Percentiles rank a stretch among this genome's conserved stretches.
Evolutionary conservation across 768 basidiomycete genomes (phyloP).

Genomic region (Russula virescens): DNA sequence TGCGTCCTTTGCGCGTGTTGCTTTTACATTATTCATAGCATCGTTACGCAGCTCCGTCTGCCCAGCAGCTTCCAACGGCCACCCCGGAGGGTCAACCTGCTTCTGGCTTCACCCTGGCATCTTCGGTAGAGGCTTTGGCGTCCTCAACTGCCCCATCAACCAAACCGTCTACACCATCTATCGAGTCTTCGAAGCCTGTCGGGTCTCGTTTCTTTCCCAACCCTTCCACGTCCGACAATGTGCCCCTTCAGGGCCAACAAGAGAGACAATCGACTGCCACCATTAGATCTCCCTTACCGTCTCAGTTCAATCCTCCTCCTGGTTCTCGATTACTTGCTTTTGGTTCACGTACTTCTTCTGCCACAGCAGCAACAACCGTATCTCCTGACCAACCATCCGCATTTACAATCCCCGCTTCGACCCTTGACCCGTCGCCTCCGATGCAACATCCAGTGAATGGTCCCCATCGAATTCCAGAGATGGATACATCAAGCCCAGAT

Average conservation of each 20-base stretch:
- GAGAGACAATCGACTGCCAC: conserved; percentile 13
- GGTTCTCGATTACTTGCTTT: conserved; percentile 43
- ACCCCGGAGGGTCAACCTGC: conserved; percentile 2
- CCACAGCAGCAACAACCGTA: conserved; percentile 11
- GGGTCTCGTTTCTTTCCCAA: conserved; percentile 37
- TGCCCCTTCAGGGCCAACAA: conserved; percentile 13
- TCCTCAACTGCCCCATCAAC: conserved; percentile 13
- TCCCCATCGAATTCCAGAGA: conserved; percentile 3
- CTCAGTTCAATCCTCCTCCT: conserved; percentile 37
- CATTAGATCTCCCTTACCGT: conserved; percentile 26
- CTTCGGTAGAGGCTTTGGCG: conserved; percentile 3
- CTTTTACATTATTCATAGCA: not conserved
- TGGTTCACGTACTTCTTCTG: conserved; percentile 30
- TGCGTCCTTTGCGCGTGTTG: conserved; percentile 5
- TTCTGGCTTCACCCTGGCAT: conserved; percentile 2
- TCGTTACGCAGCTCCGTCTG: not conserved
- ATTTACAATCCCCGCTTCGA: conserved; percentile 21
- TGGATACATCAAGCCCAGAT: conserved; percentile 1
- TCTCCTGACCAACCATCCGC: conserved; percentile 21
- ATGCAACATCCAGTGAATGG: conserved; percentile 15
- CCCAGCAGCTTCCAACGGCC: conserved; percentile 5
- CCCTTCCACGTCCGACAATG: conserved; percentile 22
- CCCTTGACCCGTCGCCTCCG: conserved; percentile 25
- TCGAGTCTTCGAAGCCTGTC: conserved; percentile 24
- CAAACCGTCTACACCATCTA: conserved; percentile 19